A percentile compares a stretch with the other conserved stretches of the same genome.
Conservation (phyloP, 768 basidiomycete genomes). For the Coprinellus micaceus region DNA sequence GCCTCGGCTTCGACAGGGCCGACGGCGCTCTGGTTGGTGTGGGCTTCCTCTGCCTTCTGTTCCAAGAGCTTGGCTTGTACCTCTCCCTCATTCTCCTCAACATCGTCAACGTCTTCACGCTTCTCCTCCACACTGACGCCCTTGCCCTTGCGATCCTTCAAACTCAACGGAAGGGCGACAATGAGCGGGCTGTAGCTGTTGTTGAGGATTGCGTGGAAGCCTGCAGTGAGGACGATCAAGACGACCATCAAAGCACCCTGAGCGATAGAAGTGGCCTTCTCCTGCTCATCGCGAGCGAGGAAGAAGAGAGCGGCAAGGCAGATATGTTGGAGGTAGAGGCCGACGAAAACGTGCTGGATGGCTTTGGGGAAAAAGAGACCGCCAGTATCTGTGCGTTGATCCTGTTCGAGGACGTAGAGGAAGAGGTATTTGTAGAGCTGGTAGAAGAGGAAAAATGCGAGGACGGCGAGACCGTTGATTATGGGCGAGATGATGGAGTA, state of each 20-base stretch:
- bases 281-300: constrained; percentile 59
- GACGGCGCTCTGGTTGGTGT: no score
- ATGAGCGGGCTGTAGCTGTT: constrained; percentile 80
- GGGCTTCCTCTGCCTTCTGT: no score
- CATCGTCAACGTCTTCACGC: not conserved
- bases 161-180: constrained; percentile 72
- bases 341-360: constrained; percentile 89
- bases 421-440: constrained; percentile 84
- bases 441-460: constrained; percentile 82
- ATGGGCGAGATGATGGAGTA: constrained; percentile 91
- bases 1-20: not conserved
- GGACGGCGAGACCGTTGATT: constrained; percentile 85
- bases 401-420: constrained; percentile 74
- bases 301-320: constrained; percentile 89
- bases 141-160: constrained; percentile 41
- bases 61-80: no score
- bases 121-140: constrained; percentile 12
- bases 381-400: constrained; percentile 71
- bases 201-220: constrained; percentile 70
- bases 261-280: constrained; percentile 54
- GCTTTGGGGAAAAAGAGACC: constrained; percentile 96
- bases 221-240: constrained; percentile 73
- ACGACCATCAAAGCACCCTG: constrained; percentile 85
- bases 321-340: constrained; percentile 86
- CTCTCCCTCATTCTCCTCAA: constrained; percentile 1